Percentiles rank a stretch among this genome's conserved stretches.
Conservation (phyloP, 2,329 filamentous ascomycete species). For the Ophiostoma angusticollis region DNA sequence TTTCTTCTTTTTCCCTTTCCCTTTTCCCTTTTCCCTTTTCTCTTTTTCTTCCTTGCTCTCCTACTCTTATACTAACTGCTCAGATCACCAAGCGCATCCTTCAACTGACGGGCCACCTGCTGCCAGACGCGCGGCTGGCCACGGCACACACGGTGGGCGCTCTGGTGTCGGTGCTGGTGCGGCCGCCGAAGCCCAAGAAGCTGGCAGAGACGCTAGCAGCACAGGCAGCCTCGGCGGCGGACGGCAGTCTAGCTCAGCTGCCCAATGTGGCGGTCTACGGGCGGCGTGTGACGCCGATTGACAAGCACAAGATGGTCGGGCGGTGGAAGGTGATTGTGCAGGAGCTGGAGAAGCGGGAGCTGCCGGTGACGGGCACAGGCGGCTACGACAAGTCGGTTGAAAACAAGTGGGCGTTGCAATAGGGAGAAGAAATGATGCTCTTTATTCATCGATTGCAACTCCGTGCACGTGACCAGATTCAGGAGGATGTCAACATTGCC, state of each 20-base stretch:
- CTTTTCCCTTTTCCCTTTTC: conserved; percentile 13
- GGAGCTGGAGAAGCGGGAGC: conserved; percentile 19
- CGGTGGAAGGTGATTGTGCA: conserved; percentile 26
- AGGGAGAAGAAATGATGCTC: too few relatives aligned
- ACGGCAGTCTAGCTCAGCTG: conserved; percentile 35
- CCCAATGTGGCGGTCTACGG: conserved; percentile 59
- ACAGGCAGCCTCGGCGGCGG: too few relatives aligned
- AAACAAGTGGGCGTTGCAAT: conserved; percentile 12
- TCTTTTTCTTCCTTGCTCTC: background rate
- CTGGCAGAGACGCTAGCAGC: conserved; percentile 54
- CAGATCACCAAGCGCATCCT: conserved; percentile 71
- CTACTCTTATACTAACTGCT: background rate
- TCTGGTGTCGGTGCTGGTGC: conserved; percentile 40
- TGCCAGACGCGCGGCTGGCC: conserved; percentile 57
- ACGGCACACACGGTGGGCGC: conserved; percentile 39
- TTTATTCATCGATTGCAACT: too few relatives aligned
- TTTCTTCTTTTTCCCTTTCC: background rate
- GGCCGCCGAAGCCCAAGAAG: conserved; percentile 44
- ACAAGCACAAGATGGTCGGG: conserved; percentile 49
- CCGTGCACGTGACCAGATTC: too few relatives aligned
- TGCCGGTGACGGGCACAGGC: conserved; percentile 19
- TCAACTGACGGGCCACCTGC: conserved; percentile 64
- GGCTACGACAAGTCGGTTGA: conserved; percentile 14
- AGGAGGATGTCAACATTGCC: too few relatives aligned
- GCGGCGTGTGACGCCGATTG: conserved; percentile 53